Evolutionary conservation across 148 eudicot genomes (phyloP).

Genomic region (Salicornia ramosissima): DNA sequence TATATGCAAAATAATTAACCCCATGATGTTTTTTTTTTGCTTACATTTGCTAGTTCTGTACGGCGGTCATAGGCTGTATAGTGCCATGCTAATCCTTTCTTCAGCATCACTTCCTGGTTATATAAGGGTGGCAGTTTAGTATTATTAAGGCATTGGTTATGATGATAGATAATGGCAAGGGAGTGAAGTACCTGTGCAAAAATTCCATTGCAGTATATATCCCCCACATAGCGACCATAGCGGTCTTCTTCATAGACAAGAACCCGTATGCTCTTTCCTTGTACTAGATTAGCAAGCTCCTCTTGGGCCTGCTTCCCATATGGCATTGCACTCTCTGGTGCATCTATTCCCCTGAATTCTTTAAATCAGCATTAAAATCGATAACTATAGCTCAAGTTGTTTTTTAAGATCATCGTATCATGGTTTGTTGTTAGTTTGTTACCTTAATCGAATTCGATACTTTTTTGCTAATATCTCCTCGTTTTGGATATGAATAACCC

Average conservation of each 20-base stretch:
- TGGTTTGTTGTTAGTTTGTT: conserved; percentile 24
- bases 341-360: conserved; percentile 80
- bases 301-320: conserved; percentile 83
- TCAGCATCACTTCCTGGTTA: conserved; percentile 81
- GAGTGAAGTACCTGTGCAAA: conserved; percentile 73
- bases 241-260: conserved; percentile 67
- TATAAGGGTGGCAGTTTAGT: neutral
- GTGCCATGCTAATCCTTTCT: conserved; percentile 97
- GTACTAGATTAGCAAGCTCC: conserved; percentile 57
- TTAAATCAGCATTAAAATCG: conserved; percentile 3
- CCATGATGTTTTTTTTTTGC: conserved; percentile 21
- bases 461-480: conserved; percentile 74
- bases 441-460: conserved; percentile 88
- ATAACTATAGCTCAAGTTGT: neutral
- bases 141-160: too few species aligned
- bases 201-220: conserved; percentile 78
- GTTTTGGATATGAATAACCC: conserved; percentile 55
- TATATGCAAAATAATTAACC: neutral
- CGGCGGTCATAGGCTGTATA: conserved; percentile 76
- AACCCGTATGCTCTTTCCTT: conserved; percentile 55
- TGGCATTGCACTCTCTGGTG: conserved; percentile 94
- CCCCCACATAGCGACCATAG: conserved; percentile 78
- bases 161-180: neutral
- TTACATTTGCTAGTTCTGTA: conserved; percentile 70
- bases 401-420: neutral